Evolutionary conservation across 495 filamentous ascomycete species (phyloP), one percentile per base, ranked within the genome.

Genomic region (Hypoxylon fuscum): DNA sequence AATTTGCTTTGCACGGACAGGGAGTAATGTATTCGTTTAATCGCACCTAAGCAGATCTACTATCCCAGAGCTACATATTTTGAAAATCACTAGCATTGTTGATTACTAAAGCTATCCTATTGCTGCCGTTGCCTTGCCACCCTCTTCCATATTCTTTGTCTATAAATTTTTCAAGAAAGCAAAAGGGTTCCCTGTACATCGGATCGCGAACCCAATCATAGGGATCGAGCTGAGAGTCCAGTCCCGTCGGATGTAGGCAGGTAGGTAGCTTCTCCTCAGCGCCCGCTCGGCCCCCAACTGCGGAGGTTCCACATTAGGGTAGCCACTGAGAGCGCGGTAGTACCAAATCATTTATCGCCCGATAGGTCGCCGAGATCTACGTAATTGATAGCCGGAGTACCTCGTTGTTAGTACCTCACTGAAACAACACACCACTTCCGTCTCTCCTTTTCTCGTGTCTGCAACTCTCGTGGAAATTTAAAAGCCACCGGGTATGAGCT

Each of bases 311-410:
- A n/a, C 20, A 17, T 38, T 20, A 21, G 49, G 49, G 43, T 12
- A 55, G 34, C 50, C 49, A 55, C 25, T 62, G 17, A 55, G 50
- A 55, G 27, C 35, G 27, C 2, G 20, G 37, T 34, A 17, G 49
- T 55, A 54, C 42, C 58, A 48, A 62, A 62, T 62, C 50, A 54
- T 8, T 22, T n/a, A 12, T 21, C 5, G 43, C 41, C 58, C 44
- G 50, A 62, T 62, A 62, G 58, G 58, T 35, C 31, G 31, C n/a
- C n/a, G n/a, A n/a, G n/a, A n/a, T n/a, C 11, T 38, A 14, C 35
- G 7, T 5, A 15, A n/a, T n/a, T 38, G 3, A 14, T 15, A 14
- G 35, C n/a, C n/a, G n/a, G 11, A 14, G 2, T 15, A n/a, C n/a
- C n/a, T n/a, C n/a, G n/a, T 38, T 4, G 35, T 15, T 38, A 12